Evolutionary conservation across 306 rosid species (phyloP), one percentile per base, ranked within the genome.

Genomic region (Albizia julibrissin): DNA sequence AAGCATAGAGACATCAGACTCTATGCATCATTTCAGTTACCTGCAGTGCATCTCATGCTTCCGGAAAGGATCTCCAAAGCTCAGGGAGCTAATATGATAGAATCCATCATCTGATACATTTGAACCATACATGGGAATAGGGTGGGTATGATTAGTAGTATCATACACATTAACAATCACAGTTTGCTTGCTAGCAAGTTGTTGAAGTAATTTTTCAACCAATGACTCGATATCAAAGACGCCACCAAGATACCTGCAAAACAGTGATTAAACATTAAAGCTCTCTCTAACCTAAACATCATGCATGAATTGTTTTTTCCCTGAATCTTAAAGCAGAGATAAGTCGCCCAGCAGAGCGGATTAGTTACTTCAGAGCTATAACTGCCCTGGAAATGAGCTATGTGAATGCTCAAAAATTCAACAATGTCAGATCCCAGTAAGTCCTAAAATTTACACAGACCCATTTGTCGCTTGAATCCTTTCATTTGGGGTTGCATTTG

Each of bases 41-140:
- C 99, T 89, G 98, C 99, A 95, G 79, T 73, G 96, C 98, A 95
- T 95, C 91, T 92, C 98, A 83, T 95, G 99, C 90, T 89, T 95
- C 85, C 99, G 86, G 56, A 92, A 80, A 52, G 99, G 99, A 87
- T 95, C 99, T 75, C 99, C 99, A 64, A 95, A 95, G 86, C 86
- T 95, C 44, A 95, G 94, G 82, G 83, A 42, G 87, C 98, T 93
- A 72, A 85, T 69, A 59, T 83, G 96, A 88, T 76, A 85, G 85
- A 91, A 82, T 42, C 85, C 91, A 85, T 88, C 94, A 43, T 87
- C 91, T 14, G 94, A 84, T 71, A 85, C 92, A 80, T 89, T 87
- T 77, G 94, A 88, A 34, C 98, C 97, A 69, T 95, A 95, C 99
- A 95, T 95, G 83, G 91, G 85, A 86, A 93, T 92, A 49, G 98